These are phyloP conservation scores for Taphrina populina DNA, from an alignment of 1,139 yeast genomes.

Conservation along the genomic window DNA sequence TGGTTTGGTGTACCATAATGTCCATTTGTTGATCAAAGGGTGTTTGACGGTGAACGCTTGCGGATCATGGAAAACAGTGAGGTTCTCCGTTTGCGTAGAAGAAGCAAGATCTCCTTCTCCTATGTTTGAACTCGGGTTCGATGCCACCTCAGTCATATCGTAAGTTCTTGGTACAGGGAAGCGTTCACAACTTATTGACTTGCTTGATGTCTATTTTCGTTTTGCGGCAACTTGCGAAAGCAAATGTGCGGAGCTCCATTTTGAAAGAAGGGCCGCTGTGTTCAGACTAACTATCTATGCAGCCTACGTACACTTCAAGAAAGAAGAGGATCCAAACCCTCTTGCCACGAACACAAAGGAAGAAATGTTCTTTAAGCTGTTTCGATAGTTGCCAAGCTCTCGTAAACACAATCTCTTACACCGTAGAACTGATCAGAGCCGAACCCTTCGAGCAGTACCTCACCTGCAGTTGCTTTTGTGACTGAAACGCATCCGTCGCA, in stretches of 20 bases:
- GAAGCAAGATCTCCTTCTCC: conserved; percentile 7
- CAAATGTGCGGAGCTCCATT: too few species aligned
- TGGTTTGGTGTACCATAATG: conserved; percentile 97
- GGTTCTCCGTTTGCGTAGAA: conserved; percentile 13
- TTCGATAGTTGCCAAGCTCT: conserved; percentile 19
- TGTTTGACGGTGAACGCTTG: conserved; percentile 80
- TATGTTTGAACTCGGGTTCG: conserved; percentile 5
- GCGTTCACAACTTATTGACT: too few species aligned
- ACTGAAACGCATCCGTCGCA: conserved; percentile 76
- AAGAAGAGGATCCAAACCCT: too few species aligned
- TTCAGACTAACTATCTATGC: too few species aligned
- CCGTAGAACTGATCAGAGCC: conserved; percentile 19
- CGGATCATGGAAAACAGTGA: conserved; percentile 63
- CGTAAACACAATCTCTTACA: conserved; percentile 20
- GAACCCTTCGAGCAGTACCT: conserved; percentile 74
- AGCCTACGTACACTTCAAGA: too few species aligned
- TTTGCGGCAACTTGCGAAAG: too few species aligned
- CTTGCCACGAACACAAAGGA: too few species aligned
- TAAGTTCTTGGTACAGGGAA: too few species aligned
- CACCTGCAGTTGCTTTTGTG: conserved; percentile 76
- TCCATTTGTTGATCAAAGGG: conserved; percentile 91
- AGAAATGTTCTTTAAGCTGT: not conserved
- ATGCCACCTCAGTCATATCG: conserved; percentile 21
- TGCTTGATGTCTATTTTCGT: too few species aligned
- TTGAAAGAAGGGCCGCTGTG: too few species aligned